A percentile compares a stretch with the other conserved stretches of the same genome.
These are phyloP conservation scores for Cercospora beticola DNA, from an alignment of 2,329 filamentous ascomycete genomes.

Conservation along the genomic window DNA sequence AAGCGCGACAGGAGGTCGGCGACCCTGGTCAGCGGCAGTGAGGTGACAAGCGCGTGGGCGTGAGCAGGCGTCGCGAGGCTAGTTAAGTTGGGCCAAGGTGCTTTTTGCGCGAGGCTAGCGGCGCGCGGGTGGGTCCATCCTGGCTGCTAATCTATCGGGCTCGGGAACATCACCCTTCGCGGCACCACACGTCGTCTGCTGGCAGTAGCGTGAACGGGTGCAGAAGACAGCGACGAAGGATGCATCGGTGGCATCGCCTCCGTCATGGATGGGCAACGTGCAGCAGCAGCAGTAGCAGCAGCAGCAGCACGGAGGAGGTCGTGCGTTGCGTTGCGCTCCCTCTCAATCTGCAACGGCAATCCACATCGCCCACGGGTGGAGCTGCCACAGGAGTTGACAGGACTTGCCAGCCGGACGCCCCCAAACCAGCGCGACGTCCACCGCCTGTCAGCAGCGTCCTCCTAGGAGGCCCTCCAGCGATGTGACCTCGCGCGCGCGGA, in stretches of 20 bases:
- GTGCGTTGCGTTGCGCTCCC: background rate
- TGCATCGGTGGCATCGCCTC: background rate
- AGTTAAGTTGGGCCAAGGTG: slow-evolving; percentile 26
- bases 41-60: slow-evolving; percentile 26
- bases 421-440: background rate
- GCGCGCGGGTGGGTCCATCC: slow-evolving; percentile 29
- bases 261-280: background rate
- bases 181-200: slow-evolving; percentile 13
- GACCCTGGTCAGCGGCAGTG: slow-evolving; percentile 27
- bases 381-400: background rate
- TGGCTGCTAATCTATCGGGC: slow-evolving; percentile 35
- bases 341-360: slow-evolving; percentile 13
- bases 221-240: background rate
- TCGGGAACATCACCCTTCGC: slow-evolving; percentile 29
- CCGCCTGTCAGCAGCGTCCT: background rate
- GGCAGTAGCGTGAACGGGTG: background rate
- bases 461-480: background rate
- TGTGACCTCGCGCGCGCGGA: background rate
- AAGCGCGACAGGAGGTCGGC: slow-evolving; percentile 25
- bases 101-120: slow-evolving; percentile 28
- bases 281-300: background rate
- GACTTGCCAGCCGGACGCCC: background rate
- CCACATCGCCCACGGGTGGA: slow-evolving; percentile 5
- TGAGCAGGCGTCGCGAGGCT: slow-evolving; percentile 21
- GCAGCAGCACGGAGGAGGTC: background rate